A percentile compares a stretch with the other conserved stretches of the same genome.
phyloP scores from a whole-genome alignment of 2,329 filamentous ascomycete genomes.

The Alternaria triticina region DNA sequence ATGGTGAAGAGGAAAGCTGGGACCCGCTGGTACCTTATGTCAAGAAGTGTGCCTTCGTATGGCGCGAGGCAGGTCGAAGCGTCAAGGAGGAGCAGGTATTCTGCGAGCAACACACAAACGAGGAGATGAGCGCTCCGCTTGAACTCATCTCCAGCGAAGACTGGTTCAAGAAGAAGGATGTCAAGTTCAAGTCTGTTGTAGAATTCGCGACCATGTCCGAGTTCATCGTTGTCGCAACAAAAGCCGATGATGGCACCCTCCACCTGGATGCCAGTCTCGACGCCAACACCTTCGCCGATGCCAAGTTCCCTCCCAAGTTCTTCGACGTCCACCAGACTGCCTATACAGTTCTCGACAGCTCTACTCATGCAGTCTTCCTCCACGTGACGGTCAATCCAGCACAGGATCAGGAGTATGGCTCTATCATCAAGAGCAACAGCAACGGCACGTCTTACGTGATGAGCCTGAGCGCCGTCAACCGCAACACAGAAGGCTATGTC shows the following conservation, averaged over 20 bases:
- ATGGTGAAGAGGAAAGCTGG: conserved; percentile 72
- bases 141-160: conserved; percentile 79
- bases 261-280: conserved; percentile 85
- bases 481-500: conserved; percentile 77
- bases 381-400: conserved; percentile 81
- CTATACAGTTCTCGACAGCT: conserved; percentile 94
- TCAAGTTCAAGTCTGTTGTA: conserved; percentile 73
- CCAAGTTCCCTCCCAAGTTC: conserved; percentile 86
- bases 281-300: conserved; percentile 79
- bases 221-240: conserved; percentile 87
- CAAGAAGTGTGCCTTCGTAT: conserved; percentile 85
- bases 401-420: conserved; percentile 73
- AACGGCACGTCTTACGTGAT: conserved; percentile 96
- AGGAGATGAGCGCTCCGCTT: conserved; percentile 67
- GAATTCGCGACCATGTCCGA: conserved; percentile 95
- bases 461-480: conserved; percentile 81
- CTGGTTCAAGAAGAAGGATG: conserved; percentile 72
- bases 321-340: conserved; percentile 76
- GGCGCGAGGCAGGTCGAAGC: conserved; percentile 60
- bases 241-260: conserved; percentile 69
- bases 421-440: conserved; percentile 96
- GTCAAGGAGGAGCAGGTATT: conserved; percentile 69
- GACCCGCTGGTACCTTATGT: conserved; percentile 75
- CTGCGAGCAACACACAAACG: conserved; percentile 68
- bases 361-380: conserved; percentile 90